Base-by-base conservation (phyloP, 2,329 filamentous ascomycete species). In the Trichoderma koningiopsis region DNA sequence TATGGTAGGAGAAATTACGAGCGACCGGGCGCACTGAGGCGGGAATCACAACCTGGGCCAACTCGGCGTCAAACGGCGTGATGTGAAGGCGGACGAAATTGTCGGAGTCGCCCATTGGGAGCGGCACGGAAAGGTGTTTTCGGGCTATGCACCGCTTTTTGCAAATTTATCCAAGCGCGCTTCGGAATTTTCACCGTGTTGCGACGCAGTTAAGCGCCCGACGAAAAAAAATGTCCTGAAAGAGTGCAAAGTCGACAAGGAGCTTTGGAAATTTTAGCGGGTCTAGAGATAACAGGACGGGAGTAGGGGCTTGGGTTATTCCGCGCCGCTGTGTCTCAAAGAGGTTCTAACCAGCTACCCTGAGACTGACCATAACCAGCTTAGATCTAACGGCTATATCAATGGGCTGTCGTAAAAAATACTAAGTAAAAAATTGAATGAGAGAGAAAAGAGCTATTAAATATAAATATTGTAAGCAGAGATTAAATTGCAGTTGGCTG, bases 1-100 rank as follows among this genome's bases (percentile, higher is more conserved):
- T 84, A 80, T 98, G 95, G 81, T 91, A 97, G n/a, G 94, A 97
- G 64, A 97, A 87, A 77, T 94, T 92, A 71, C 89, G 88, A 24
- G 92, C 93, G 57, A 83, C 83, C 16, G 88, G 84, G 43, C 89
- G 87, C 16, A 92, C 77, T 0, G 90, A 86, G 0, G 90, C 84
- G 27, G 92, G 89, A 59, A 99, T 80, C 70, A 96, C 87, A 60
- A 91, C 84, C 68, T 87, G 86, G 68, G 96, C 84, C 22, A 98
- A 87, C 8, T 91, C 88, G 49, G 91, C 83, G 75, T 90, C 93
- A 74, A 99, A 87, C 59, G 96, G 96, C 19, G 92, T 91, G 75
- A 99, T 96, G 81, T 99, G 93, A 65, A 99, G 87, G 59, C 81
- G 77, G 11, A 76, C 77, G 49, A 75, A 80, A 55, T 77, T 76